These are phyloP conservation scores for Xylariaceae sp. DNA, from an alignment of 2,329 filamentous ascomycete species.

Conservation along the genomic window DNA sequence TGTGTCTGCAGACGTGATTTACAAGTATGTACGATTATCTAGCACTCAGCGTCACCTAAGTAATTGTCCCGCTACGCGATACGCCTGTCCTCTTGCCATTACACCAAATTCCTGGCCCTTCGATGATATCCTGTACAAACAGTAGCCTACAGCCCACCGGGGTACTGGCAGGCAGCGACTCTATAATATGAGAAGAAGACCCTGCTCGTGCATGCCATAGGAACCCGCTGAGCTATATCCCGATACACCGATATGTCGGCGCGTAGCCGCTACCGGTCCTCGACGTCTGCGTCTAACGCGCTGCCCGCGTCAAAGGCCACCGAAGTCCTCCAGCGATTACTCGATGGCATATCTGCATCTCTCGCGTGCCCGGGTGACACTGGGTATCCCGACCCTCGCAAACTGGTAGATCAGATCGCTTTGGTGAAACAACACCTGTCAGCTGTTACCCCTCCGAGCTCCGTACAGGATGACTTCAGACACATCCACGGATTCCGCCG, in stretches of 20 bases:
- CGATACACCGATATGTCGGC: slow-evolving; percentile 41
- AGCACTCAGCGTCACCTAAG: no score
- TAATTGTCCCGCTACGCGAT: no score
- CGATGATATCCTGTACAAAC: slow-evolving; percentile 25
- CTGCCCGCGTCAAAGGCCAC: slow-evolving; percentile 54
- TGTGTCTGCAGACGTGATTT: neutral
- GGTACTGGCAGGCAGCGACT: slow-evolving; percentile 22
- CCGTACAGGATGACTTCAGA: slow-evolving; percentile 74
- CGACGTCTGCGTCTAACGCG: slow-evolving; percentile 55
- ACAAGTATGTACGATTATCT: no score
- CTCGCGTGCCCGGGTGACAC: slow-evolving; percentile 29
- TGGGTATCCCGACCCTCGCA: slow-evolving; percentile 44
- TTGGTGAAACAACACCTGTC: slow-evolving; percentile 60
- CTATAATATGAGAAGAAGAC: slow-evolving; percentile 25
- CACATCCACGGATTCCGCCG: slow-evolving; percentile 72
- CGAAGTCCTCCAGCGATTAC: slow-evolving; percentile 51
- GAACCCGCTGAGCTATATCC: slow-evolving; percentile 11
- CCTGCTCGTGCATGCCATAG: slow-evolving; percentile 11
- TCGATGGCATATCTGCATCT: slow-evolving; percentile 41
- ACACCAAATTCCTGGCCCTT: slow-evolving; percentile 12
- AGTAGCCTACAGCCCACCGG: slow-evolving; percentile 26
- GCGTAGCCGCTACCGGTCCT: slow-evolving; percentile 56
- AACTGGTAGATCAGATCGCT: slow-evolving; percentile 52
- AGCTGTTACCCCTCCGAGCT: slow-evolving; percentile 40
- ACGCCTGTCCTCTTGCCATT: no score